Conservation (phyloP, 2,329 filamentous ascomycete species). For the Didymella glomerata region DNA sequence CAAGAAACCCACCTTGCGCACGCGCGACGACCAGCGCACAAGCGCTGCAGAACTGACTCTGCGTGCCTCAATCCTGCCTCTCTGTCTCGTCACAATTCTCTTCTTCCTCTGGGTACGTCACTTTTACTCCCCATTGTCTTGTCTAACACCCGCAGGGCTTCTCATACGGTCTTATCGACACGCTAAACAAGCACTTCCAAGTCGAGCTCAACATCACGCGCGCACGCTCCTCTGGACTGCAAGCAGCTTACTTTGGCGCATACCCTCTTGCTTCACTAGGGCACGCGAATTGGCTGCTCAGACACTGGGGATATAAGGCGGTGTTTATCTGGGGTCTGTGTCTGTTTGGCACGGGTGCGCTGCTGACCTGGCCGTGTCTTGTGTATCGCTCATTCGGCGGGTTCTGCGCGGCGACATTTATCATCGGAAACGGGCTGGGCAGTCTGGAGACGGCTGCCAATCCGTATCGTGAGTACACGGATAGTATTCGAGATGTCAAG, state of each 20-base stretch:
- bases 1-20: constrained; percentile 41
- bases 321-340: constrained; percentile 62
- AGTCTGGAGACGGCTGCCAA: constrained; percentile 68
- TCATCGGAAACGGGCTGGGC: constrained; percentile 61
- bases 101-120: constrained; percentile 68
- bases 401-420: constrained; percentile 67
- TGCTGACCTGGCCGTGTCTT: constrained; percentile 67
- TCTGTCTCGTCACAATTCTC: constrained; percentile 70
- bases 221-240: constrained; percentile 56
- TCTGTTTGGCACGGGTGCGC: constrained; percentile 64
- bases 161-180: constrained; percentile 66
- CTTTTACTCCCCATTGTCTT: too few relatives aligned
- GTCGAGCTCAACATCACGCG: constrained; percentile 54
- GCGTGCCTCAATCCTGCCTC: constrained; percentile 71
- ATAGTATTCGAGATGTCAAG: background rate
- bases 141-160: constrained; percentile 53
- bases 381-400: constrained; percentile 65
- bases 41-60: constrained; percentile 70
- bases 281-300: constrained; percentile 59
- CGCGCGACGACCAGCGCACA: constrained; percentile 56
- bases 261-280: constrained; percentile 60
- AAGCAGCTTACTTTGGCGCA: constrained; percentile 61
- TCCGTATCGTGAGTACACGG: constrained; percentile 45
- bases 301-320: constrained; percentile 59
- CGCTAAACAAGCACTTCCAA: constrained; percentile 61